Base-by-base conservation (phyloP, 768 basidiomycete genomes). In the Xerocomellus amylosporus region DNA sequence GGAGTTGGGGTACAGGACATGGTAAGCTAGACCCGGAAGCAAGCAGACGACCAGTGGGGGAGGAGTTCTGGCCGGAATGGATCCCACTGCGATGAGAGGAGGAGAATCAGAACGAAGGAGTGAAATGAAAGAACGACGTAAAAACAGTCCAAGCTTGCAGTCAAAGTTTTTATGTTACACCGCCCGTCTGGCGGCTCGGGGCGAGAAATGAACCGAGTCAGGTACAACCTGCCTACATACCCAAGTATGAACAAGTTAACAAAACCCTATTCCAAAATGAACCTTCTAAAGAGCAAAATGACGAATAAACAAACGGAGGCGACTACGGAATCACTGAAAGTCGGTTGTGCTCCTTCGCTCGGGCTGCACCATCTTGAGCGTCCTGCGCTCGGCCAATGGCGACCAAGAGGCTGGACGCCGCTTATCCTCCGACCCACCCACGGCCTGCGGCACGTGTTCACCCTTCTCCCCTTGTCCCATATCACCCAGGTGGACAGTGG, bases 261-360 rank as follows among this genome's bases (percentile, higher is more conserved):
- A 50, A 24, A 33, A 6, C 14, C 2, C 5, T 13, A 40, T 34
- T n/a, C 37, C n/a, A 38, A 38, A 15, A 38, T n/a, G 8, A 38
- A 48, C 30, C 8, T 17, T 17, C 28, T 14, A 26, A 33, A 15
- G 34, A 28, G 8, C 8, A 28, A 26, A 26, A 26, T 26, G 26
- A 26, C 26, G 26, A 26, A 26, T 26, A 26, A 3, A 24, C 24
- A 24, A 15, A 36, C 26, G 20, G 20, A 31, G 2, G 20, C 14
- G 36, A 49, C 46, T 89, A 90, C 86, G 91, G 88, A 90, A 90
- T n/a, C 42, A 20, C 90, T 90, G 88, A 88, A 40, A 22, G 46
- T 61, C 69, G 7, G 60, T 59, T 2, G 70, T 68, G 13, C 57
- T 72, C 41, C 46, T 69, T 42, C 71, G 64, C 41, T 46, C 54